Evolutionary conservation across 2,329 filamentous ascomycete species (phyloP).

Genomic region (Sclerotiophoma versabilis): DNA sequence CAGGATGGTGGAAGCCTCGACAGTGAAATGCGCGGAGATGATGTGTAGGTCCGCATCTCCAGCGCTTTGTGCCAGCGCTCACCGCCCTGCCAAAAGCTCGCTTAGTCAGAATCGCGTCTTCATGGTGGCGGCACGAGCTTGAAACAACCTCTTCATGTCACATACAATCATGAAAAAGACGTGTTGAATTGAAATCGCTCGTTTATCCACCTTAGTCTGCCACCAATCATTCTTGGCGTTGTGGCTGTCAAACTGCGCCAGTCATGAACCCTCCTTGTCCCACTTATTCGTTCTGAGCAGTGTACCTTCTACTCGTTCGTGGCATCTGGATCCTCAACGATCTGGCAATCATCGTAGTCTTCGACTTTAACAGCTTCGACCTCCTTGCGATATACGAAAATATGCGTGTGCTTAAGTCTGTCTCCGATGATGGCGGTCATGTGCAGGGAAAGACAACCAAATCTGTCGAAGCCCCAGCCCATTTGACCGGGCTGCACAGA

Average conservation of each 20-base stretch:
- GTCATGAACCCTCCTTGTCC: too few relatives aligned
- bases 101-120: constrained; percentile 12
- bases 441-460: constrained; percentile 9
- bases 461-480: constrained; percentile 15
- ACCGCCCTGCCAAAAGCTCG: constrained; percentile 18
- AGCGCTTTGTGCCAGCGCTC: constrained; percentile 29
- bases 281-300: too few relatives aligned
- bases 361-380: neutral
- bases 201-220: too few relatives aligned
- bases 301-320: neutral
- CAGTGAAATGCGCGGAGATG: constrained; percentile 3
- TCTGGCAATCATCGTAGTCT: neutral
- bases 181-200: too few relatives aligned
- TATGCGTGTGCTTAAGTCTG: neutral
- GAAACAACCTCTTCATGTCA: too few relatives aligned
- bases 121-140: neutral
- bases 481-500: constrained; percentile 11
- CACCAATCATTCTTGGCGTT: neutral
- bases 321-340: neutral
- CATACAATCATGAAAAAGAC: too few relatives aligned
- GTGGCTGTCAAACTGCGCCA: neutral
- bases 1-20: neutral
- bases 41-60: neutral
- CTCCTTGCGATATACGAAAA: constrained; percentile 1
- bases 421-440: neutral